phyloP scores from a whole-genome alignment of 2,329 filamentous ascomycete genomes.

The Phoma herbarum region DNA sequence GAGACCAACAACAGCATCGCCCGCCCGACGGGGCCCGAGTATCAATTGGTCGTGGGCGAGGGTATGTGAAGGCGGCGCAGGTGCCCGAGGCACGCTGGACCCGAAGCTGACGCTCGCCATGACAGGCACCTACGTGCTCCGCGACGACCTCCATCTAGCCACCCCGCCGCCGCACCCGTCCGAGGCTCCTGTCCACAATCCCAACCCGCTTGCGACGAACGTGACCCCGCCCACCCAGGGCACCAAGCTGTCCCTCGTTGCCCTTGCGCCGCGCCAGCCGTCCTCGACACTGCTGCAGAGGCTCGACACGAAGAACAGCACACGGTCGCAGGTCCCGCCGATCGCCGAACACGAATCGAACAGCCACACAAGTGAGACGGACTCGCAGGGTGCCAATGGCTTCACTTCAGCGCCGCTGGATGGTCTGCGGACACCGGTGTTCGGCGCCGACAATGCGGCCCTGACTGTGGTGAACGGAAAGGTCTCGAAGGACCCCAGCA shows the following conservation, averaged over 20 bases:
- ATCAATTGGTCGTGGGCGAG: conserved; percentile 92
- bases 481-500: conserved; percentile 71
- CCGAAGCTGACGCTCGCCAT: conserved; percentile 32
- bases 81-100: conserved; percentile 3
- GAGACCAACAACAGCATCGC: conserved; percentile 93
- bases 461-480: conserved; percentile 69
- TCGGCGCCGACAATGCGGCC: conserved; percentile 85
- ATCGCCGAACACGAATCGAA: conserved; percentile 58
- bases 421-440: conserved; percentile 65
- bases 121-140: conserved; percentile 84
- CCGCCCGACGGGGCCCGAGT: conserved; percentile 81
- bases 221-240: conserved; percentile 85
- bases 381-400: conserved; percentile 54
- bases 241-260: conserved; percentile 82
- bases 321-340: conserved; percentile 53
- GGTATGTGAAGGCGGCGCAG: conserved; percentile 61
- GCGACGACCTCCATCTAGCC: conserved; percentile 90
- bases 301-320: conserved; percentile 53
- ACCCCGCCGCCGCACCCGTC: conserved; percentile 96
- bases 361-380: conserved; percentile 56
- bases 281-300: conserved; percentile 55
- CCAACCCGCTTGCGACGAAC: conserved; percentile 88
- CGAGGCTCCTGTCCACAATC: conserved; percentile 84
- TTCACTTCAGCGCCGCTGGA: conserved; percentile 41
- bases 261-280: conserved; percentile 65